A percentile compares a stretch with the other conserved stretches of the same genome.
phyloP scores from a whole-genome alignment of 1,284 basidiomycete species.

The Leccinum holopus region DNA sequence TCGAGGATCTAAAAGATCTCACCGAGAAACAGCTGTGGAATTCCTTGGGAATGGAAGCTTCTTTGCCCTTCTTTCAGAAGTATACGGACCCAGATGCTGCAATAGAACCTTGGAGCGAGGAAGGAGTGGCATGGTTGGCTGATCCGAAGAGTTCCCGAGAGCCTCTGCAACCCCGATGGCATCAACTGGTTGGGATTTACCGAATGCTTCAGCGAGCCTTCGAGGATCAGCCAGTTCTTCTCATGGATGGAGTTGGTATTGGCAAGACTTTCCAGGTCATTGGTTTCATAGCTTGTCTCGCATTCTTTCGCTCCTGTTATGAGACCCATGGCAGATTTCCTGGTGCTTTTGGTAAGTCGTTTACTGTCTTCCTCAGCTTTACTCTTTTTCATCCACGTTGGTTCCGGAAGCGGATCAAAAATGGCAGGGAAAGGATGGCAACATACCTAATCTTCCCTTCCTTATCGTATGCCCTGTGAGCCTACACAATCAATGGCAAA shows the following conservation, averaged over 20 bases:
- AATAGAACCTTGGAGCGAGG: constrained; percentile 6
- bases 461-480: constrained; percentile 7
- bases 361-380: neutral
- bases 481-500: constrained; percentile 5
- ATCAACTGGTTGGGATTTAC: neutral
- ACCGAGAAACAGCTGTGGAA: neutral
- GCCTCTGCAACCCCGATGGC: neutral
- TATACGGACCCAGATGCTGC: constrained; percentile 1
- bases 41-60: neutral
- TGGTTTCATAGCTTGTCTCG: neutral
- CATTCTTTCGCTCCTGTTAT: neutral
- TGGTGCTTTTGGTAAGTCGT: neutral
- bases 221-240: neutral
- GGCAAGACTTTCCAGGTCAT: neutral
- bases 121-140: constrained; percentile 6
- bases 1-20: neutral
- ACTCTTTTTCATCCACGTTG: neutral
- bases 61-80: constrained; percentile 11
- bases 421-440: constrained; percentile 1
- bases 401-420: constrained; percentile 1
- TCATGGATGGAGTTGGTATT: neutral
- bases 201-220: neutral
- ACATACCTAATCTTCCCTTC: constrained; percentile 1
- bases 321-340: neutral
- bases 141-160: neutral